Conservation (phyloP, 2,329 filamentous ascomycete genomes). For the Venturia pyrina region DNA sequence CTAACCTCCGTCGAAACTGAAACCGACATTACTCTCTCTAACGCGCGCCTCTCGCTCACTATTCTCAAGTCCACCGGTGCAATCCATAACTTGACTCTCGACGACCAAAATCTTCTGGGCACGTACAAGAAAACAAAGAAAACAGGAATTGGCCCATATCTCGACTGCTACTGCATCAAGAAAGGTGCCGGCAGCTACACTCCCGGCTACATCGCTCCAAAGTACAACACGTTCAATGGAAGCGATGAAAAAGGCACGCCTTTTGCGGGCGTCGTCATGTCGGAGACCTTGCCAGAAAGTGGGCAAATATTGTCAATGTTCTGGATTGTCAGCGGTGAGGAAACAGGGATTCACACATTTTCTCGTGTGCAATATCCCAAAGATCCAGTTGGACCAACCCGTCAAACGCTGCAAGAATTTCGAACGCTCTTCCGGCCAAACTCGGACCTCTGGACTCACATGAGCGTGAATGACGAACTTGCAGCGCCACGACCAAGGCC, state of each 20-base stretch:
- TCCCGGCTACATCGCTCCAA: neutral
- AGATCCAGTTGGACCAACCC: conserved; percentile 44
- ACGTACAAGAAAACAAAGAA: neutral
- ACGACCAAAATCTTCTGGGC: neutral
- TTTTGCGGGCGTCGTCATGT: conserved; percentile 51
- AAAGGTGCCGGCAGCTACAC: neutral
- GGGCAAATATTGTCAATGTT: conserved; percentile 54
- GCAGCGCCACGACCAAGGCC: conserved; percentile 43
- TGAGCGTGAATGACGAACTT: conserved; percentile 45
- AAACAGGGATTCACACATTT: conserved; percentile 54
- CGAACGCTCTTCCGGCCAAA: conserved; percentile 52
- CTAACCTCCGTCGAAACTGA: neutral
- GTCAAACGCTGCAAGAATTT: conserved; percentile 47
- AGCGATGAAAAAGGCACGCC: conserved; percentile 21
- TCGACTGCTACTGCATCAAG: conserved; percentile 10
- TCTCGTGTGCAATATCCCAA: conserved; percentile 49
- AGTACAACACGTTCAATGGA: neutral
- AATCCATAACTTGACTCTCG: neutral
- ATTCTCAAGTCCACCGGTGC: neutral
- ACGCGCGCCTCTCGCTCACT: neutral
- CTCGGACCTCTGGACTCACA: conserved; percentile 50
- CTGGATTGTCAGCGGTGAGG: conserved; percentile 53
- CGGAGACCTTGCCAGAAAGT: conserved; percentile 47
- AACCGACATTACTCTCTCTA: neutral
- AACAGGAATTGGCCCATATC: conserved; percentile 7